Percentiles rank a stretch among this genome's conserved stretches.
Evolutionary conservation across 2,329 filamentous ascomycete species (phyloP).

Genomic region (Hypoxylon sp.): DNA sequence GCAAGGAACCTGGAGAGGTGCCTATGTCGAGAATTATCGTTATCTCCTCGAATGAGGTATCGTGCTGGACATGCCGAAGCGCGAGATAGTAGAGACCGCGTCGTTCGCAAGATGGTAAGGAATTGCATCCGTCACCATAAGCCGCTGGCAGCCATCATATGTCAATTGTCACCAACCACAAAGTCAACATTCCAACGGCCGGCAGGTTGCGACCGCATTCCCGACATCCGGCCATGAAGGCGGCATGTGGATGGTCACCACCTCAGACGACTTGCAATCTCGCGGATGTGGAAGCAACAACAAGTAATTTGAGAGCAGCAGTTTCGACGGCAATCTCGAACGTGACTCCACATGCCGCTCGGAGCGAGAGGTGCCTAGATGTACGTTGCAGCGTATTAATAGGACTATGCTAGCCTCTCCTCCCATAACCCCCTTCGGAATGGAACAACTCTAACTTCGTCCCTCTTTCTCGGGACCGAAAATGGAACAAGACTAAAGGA

Average conservation of each 20-base stretch:
- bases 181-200: not conserved
- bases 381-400: no score
- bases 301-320: not conserved
- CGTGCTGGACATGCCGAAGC: conserved; percentile 1
- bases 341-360: no score
- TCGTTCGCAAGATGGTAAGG: not conserved
- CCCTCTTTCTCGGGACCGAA: no score
- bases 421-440: no score
- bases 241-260: not conserved
- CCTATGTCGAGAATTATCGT: conserved; percentile 2
- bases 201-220: not conserved
- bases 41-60: conserved; percentile 11
- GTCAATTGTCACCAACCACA: conserved; percentile 15
- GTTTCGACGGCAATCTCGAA: not conserved
- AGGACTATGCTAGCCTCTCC: no score
- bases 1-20: no score
- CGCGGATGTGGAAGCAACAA: not conserved
- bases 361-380: no score
- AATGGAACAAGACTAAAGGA: no score
- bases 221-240: not conserved
- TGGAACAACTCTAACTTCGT: no score
- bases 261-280: not conserved
- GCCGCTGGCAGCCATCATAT: not conserved
- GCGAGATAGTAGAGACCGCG: not conserved
- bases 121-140: not conserved